Percentiles rank a stretch among this genome's conserved stretches.
These are phyloP conservation scores for Candida sithepensis DNA, from an alignment of 805 yeast species.

Conservation along the genomic window DNA sequence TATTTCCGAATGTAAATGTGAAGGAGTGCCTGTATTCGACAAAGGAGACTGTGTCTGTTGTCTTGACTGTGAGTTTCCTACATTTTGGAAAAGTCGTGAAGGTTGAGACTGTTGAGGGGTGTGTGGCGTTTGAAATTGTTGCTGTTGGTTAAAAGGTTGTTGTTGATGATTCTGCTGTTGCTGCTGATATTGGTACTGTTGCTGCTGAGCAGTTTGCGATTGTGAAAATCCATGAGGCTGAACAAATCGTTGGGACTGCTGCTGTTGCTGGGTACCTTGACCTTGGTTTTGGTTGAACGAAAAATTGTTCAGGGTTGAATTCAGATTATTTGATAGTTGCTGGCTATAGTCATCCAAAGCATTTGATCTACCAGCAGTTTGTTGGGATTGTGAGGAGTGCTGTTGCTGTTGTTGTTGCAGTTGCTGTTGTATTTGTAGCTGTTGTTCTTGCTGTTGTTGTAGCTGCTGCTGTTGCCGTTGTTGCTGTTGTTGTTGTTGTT, in stretches of 20 bases:
- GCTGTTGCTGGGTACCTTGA: conserved; percentile 18
- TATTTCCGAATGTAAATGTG: conserved; percentile 1
- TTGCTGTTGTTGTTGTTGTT: conserved; percentile 1
- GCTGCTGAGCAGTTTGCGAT: conserved; percentile 15
- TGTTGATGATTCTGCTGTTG: conserved; percentile 12
- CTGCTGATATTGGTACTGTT: conserved; percentile 14
- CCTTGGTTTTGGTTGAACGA: conserved; percentile 15
- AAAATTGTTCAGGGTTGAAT: conserved; percentile 17
- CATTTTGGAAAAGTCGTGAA: conserved; percentile 16
- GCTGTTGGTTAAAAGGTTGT: conserved; percentile 3
- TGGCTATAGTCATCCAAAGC: not conserved
- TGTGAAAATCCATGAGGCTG: conserved; percentile 33
- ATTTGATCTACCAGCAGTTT: conserved; percentile 1
- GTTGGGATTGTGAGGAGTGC: no score
- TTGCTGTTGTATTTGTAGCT: conserved; percentile 7
- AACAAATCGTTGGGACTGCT: conserved; percentile 21
- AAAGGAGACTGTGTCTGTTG: conserved; percentile 16
- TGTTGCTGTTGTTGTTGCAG: conserved; percentile 1
- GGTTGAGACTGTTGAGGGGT: conserved; percentile 3
- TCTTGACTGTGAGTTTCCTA: conserved; percentile 13
- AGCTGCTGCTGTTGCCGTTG: not conserved
- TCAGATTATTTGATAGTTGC: conserved; percentile 7
- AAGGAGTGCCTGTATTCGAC: conserved; percentile 17
- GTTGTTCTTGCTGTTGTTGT: conserved; percentile 8
- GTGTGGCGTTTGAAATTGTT: conserved; percentile 3